phyloP scores from a whole-genome alignment of 2,329 filamentous ascomycete genomes.

The Purpureocillium takamizusanense region DNA sequence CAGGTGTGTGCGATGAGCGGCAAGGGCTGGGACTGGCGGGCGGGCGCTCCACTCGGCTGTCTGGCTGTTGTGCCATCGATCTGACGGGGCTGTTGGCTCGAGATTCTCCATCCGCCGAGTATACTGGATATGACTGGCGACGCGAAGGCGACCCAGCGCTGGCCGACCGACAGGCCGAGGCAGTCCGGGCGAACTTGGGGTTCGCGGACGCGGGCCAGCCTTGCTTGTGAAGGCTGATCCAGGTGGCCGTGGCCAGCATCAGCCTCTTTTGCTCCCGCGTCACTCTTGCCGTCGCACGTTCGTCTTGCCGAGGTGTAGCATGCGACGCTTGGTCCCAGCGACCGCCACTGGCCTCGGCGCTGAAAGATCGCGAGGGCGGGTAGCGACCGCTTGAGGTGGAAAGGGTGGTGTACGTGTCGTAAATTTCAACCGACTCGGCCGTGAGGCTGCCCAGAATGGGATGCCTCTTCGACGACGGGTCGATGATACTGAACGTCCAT shows the following conservation, averaged over 20 bases:
- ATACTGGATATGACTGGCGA: constrained; percentile 8
- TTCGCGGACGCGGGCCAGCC: constrained; percentile 24
- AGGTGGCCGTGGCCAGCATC: constrained; percentile 28
- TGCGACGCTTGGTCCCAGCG: constrained; percentile 11
- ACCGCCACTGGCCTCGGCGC: constrained; percentile 12
- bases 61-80: neutral
- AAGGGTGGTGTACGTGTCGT: constrained; percentile 56
- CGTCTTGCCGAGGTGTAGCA: constrained; percentile 12
- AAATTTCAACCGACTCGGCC: constrained; percentile 55
- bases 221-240: constrained; percentile 25
- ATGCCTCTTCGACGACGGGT: constrained; percentile 58
- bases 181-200: constrained; percentile 16
- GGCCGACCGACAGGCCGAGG: constrained; percentile 14
- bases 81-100: constrained; percentile 3
- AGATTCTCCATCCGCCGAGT: constrained; percentile 3
- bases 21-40: neutral
- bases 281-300: constrained; percentile 19
- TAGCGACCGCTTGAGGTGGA: constrained; percentile 38
- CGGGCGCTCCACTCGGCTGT: constrained; percentile 1
- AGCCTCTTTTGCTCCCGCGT: constrained; percentile 23
- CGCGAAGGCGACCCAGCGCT: constrained; percentile 4
- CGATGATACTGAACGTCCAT: constrained; percentile 72
- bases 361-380: constrained; percentile 32
- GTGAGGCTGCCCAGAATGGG: constrained; percentile 65
- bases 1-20: constrained; percentile 3